Evolutionary conservation across 2,329 filamentous ascomycete genomes (phyloP), one percentile per base, ranked within the genome.

Genomic region (Ceratocystiopsis brevicomis): DNA sequence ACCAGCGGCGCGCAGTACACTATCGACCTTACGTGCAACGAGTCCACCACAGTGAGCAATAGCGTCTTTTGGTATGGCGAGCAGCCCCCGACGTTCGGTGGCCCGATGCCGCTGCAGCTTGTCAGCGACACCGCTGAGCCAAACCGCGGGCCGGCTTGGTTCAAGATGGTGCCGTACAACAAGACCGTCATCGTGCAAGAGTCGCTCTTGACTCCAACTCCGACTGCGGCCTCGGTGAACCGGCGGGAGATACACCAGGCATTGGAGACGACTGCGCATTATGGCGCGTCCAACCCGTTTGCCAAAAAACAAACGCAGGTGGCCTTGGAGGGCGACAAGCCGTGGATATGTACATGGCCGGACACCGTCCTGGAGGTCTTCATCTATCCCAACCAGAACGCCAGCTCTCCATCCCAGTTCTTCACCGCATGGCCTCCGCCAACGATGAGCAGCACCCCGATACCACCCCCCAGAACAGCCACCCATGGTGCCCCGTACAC

Each of bases 261-360:
- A 43, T 1, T n/a, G 36, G 6, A 38, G 17, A 3, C 35, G 41
- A 4, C 16, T 34, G 40, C 38, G 17, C 14, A 40, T 42, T 37
- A 44, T 33, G 37, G 40, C 34, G 37, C 21, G 15, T 39, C 44
- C 3, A 35, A 48, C 34, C 32, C 45, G 48, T 59, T 61, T 41
- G 58, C 62, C 44, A 56, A 60, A 13, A 66, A 64, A 44, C 56
- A 55, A 0, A 44, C 62, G 15, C 15, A 32, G 10, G 32, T 35
- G 16, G 61, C 61, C 1, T 53, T 61, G 46, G 54, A 56, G 0
- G 71, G 71, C 2, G 69, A 74, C 39, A 67, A 59, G 45, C 66
- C 68, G 1, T 76, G 72, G 72, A 61, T 76, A 18, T 76, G 72
- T 52, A 67, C 60, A 2, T 76, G 72, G 71, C 67, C 69, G 2